Evolutionary conservation across 352 stramenopile species (phyloP), one percentile per base, ranked within the genome.

Genomic region (Pythium guiyangense): DNA sequence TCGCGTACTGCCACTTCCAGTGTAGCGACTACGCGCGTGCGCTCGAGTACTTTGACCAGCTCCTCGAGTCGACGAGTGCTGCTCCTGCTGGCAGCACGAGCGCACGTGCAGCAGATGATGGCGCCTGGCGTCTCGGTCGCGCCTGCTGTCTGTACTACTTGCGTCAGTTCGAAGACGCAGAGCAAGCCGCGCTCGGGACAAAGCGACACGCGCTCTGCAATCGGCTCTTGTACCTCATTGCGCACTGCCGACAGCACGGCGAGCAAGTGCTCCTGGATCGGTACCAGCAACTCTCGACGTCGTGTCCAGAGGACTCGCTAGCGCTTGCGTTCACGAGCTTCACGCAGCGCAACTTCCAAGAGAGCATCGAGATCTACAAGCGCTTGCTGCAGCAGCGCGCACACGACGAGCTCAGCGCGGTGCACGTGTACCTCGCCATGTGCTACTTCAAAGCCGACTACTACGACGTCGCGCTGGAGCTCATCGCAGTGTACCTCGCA

Each of bases 221-320:
- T 57, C 73, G 77, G 0, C 56, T 88, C 17, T 39, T 88, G 12
- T 88, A 76, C 50, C 57, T 88, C 6, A 50, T 84, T 3, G 70
- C 70, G 0, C 64, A 85, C 49, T 52, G 49, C 18, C 69, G 70
- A 50, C 88, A 74, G 22, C 62, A 79, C 14, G 49, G 55, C 3
- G 88, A 96, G 44, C 86, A 91, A 42, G 58, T 97, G 9, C 79
- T 97, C 40, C 67, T 92, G 27, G 93, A 97, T 63, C 89, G 73
- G 31, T 83, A 84, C 52, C 60, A 79, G 34, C 69, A 78, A 14
- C 65, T 88, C 18, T 70, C 69, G 3, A 20, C 59, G 8, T 67
- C 51, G 3, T 51, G 61, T 12, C 43, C 63, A 4, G 59, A 69
- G 34, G 73, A 87, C 25, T 70, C 82, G 22, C 51, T 86, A 20